Evolutionary conservation across 2,329 filamentous ascomycete species (phyloP), one percentile per base, ranked within the genome.

Genomic region (Botrytis squamosa): DNA sequence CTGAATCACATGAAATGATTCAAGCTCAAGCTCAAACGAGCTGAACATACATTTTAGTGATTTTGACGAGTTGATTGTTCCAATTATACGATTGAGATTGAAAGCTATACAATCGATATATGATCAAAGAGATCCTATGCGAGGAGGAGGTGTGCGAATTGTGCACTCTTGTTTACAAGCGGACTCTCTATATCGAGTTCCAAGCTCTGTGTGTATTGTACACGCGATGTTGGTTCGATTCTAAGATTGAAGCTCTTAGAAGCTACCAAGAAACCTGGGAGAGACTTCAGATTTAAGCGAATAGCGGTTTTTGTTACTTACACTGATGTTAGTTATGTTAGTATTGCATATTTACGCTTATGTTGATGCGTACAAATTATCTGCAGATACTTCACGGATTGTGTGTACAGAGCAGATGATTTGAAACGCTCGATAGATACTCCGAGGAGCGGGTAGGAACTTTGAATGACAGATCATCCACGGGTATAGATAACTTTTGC

Each of bases 51-150:
- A 6, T n/a, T 52, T 12, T 25, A 52, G 10, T 3, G 9, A 12
- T 52, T n/a, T 10, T 14, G 25, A 14, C 1, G 1, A 14, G 9
- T 25, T 14, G 5, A 14, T 0, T 0, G 4, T n/a, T 14, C 5
- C 25, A 0, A n/a, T 14, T 16, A n/a, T 52, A 44, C 12, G 1
- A 42, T 42, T 42, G 40, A 18, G 42, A 44, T 22, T 0, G 4
- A 52, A n/a, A 25, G 10, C 10, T 52, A 3, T 2, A 25, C 25
- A 14, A 14, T 16, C 4, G 5, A 7, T 7, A n/a, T n/a, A 1
- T n/a, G 25, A 2, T n/a, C 10, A 52, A 16, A 16, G 49, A n/a
- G 49, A 2, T 52, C 0, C 25, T 14, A 14, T 14, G 10, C 5
- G 4, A 14, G 4, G 44, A 22, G 18, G 7, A 1, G 44, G 25